Evolutionary conservation across 2,329 filamentous ascomycete genomes (phyloP), one percentile per base, ranked within the genome.

Genomic region (Fusarium sororula): DNA sequence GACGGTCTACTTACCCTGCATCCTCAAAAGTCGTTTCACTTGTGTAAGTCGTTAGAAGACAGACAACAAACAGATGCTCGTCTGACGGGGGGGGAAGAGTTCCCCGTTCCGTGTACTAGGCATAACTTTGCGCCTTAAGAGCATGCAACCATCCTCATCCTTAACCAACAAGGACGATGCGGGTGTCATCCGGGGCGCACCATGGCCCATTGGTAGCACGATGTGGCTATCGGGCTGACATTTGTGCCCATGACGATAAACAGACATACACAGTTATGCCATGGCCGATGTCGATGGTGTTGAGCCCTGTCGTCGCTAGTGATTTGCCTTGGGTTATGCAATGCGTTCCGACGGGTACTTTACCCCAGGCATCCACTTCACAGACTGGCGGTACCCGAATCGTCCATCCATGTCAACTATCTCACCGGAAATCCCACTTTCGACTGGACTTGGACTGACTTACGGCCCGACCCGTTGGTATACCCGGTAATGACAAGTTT

Each of bases 391-490:
- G 51, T 38, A 68, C 30, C 24, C 55, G 41, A 48, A 15, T 42
- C 70, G 56, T 56, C 69, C 65, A 65, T 71, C 38, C 38, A 65
- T 26, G 66, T 64, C 60, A 61, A 55, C 66, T 63, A 59, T 66
- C 59, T 63, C 59, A 70, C 56, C 57, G 68, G 17, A 67, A 71
- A 68, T 68, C 66, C 65, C 71, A 64, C 65, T 56, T 70, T 70
- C 60, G 26, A 50, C 47, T 54, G 50, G 61, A 62, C 63, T 56
- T 55, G 41, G 62, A 57, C 69, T 68, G 75, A 71, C 72, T 69
- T 64, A 75, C 77, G 77, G 77, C 66, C 74, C 77, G 77, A 75
- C 72, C 77, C 77, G 77, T 72, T 71, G 68, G 61, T 66, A 74
- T 72, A 75, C 70, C 75, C 72, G 66, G 71, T 62, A 61, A 51